phyloP scores from a whole-genome alignment of 2,329 filamentous ascomycete species.

The Zasmidium citrigriseum region DNA sequence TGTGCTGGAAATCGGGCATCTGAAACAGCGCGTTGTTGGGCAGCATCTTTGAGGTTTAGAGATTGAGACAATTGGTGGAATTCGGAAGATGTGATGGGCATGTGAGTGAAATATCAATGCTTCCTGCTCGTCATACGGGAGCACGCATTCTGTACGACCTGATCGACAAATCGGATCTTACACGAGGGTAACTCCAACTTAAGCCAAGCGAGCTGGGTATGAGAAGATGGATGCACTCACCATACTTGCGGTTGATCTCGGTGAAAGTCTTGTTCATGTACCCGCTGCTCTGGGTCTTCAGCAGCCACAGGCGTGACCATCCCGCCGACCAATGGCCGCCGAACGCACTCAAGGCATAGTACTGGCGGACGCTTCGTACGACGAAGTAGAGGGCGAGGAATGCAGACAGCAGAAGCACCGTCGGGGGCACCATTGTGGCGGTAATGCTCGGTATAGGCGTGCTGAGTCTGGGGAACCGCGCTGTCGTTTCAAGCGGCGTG shows the following conservation, averaged over 20 bases:
- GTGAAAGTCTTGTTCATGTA: conserved; percentile 42
- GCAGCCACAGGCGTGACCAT: conserved; percentile 42
- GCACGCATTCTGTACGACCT: conserved; percentile 12
- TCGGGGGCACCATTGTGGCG: conserved; percentile 26
- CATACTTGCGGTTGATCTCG: conserved; percentile 39
- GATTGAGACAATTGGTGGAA: not conserved
- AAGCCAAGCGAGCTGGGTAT: conserved; percentile 1
- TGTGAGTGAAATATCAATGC: not conserved
- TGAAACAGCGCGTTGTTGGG: conserved; percentile 4
- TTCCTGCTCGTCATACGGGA: conserved; percentile 3
- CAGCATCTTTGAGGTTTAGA: not conserved
- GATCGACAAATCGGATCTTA: conserved; percentile 11
- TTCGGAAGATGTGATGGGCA: not conserved
- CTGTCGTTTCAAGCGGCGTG: conserved; percentile 24
- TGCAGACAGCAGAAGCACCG: conserved; percentile 26
- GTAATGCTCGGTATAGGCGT: conserved; percentile 11
- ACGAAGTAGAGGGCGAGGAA: conserved; percentile 25
- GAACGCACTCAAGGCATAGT: conserved; percentile 36
- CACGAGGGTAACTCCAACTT: conserved; percentile 4
- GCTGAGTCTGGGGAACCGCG: not conserved
- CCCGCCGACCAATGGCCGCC: conserved; percentile 40
- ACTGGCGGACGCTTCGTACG: conserved; percentile 31
- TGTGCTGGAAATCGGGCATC: not conserved
- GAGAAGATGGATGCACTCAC: conserved; percentile 27
- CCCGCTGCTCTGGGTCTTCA: conserved; percentile 38